A percentile compares a stretch with the other conserved stretches of the same genome.
phyloP scores from a whole-genome alignment of 208 protist genomes.

The Leishmania tropica region DNA sequence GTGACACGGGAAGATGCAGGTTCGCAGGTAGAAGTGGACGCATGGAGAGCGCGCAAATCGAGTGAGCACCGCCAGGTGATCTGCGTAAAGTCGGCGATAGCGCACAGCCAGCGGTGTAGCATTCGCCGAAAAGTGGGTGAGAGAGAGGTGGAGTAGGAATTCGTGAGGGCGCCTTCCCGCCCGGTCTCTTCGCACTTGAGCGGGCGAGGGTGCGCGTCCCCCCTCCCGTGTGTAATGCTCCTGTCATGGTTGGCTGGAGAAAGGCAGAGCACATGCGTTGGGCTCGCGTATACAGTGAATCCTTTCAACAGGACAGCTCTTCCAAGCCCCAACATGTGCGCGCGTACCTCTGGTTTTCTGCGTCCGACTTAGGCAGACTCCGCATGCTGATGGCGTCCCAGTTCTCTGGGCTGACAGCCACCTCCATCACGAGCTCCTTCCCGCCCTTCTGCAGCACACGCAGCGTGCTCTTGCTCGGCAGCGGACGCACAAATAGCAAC shows the following conservation, averaged over 20 bases:
- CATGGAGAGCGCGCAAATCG: neutral
- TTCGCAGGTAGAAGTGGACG: neutral
- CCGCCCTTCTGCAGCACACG: constrained; percentile 49
- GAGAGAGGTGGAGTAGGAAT: neutral
- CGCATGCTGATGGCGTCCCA: constrained; percentile 55
- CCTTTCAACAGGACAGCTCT: neutral
- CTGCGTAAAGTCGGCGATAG: neutral
- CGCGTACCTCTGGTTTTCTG: constrained; percentile 17
- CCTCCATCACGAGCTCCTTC: constrained; percentile 59
- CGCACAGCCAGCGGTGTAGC: neutral
- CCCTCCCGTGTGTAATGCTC: neutral
- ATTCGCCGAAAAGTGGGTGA: neutral
- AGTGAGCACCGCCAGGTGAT: neutral
- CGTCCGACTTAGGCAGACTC: constrained; percentile 35
- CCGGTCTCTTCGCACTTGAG: neutral
- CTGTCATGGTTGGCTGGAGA: neutral
- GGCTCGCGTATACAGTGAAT: neutral
- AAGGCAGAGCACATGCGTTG: neutral
- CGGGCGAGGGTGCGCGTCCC: neutral
- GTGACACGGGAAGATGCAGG: neutral
- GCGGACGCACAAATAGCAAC: constrained; percentile 43
- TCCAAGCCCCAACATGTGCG: constrained; percentile 9
- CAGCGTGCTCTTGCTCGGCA: constrained; percentile 39
- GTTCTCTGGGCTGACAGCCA: constrained; percentile 46
- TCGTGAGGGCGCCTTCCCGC: neutral